Evolutionary conservation across 148 eudicot genomes (phyloP).

Genomic region (Rhododendron molle): DNA sequence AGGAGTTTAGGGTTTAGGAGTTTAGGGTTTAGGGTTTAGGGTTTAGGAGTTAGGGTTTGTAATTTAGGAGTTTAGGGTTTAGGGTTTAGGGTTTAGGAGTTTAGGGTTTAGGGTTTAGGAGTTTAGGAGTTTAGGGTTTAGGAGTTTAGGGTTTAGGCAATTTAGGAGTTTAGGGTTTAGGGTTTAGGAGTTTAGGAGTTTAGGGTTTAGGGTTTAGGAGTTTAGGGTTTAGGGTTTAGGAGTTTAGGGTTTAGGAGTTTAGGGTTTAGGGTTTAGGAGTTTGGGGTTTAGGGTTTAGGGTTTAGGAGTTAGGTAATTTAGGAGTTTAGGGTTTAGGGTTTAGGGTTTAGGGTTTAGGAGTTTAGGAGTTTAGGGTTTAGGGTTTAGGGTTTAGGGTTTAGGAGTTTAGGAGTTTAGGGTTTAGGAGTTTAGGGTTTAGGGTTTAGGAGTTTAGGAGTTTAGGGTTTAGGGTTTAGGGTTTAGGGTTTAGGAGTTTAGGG

Average conservation of each 20-base stretch:
- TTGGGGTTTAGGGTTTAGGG: too few species aligned
- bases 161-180: conserved; percentile 14
- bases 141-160: too few species aligned
- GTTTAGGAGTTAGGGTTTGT: conserved; percentile 16
- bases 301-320: too few species aligned
- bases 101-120: conserved; percentile 18
- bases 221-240: conserved; percentile 11
- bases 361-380: not conserved
- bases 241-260: conserved; percentile 12
- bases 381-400: conserved; percentile 12
- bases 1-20: conserved; percentile 11
- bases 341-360: not conserved
- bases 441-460: too few species aligned
- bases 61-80: too few species aligned
- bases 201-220: conserved; percentile 6
- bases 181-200: conserved; percentile 14
- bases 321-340: not conserved
- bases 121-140: conserved; percentile 17
- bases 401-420: conserved; percentile 13
- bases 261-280: conserved; percentile 12
- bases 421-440: conserved; percentile 6
- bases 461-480: conserved; percentile 14
- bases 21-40: conserved; percentile 14
- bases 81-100: conserved; percentile 15
- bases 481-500: too few species aligned